Percentiles rank a stretch among this genome's conserved stretches.
Conservation (phyloP, 768 basidiomycete species). For the Russula sp. region DNA sequence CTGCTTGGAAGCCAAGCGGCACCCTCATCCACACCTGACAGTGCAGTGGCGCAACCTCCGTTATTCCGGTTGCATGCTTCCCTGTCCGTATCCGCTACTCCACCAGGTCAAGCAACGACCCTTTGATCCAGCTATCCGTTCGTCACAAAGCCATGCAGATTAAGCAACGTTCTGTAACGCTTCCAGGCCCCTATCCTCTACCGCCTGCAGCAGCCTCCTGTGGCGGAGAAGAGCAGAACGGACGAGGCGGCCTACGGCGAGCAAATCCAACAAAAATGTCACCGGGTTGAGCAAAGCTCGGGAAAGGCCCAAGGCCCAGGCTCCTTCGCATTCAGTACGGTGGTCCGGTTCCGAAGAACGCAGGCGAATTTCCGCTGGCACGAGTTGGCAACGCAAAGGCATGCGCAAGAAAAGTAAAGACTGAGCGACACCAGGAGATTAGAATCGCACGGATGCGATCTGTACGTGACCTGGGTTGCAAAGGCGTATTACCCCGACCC, state of each 20-base stretch:
- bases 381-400: not conserved
- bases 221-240: constrained; percentile 16
- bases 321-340: constrained; percentile 23
- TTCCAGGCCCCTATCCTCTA: constrained; percentile 24
- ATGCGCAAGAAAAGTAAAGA: constrained; percentile 12
- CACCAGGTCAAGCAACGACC: constrained; percentile 12
- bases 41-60: constrained; percentile 15
- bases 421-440: constrained; percentile 14
- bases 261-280: constrained; percentile 28
- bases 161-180: constrained; percentile 28
- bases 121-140: constrained; percentile 15
- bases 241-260: constrained; percentile 24
- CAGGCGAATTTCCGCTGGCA: constrained; percentile 7
- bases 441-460: constrained; percentile 11
- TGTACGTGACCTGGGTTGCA: constrained; percentile 11
- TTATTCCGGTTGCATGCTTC: constrained; percentile 19
- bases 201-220: constrained; percentile 14
- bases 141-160: constrained; percentile 24
- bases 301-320: constrained; percentile 20
- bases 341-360: constrained; percentile 24
- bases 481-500: not conserved
- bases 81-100: constrained; percentile 21
- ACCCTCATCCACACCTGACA: constrained; percentile 15
- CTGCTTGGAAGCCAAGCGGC: constrained; percentile 9
- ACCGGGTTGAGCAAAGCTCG: constrained; percentile 30